These are phyloP conservation scores for Pascua guehoae DNA, from an alignment of 1,284 basidiomycete species.

Conservation along the genomic window DNA sequence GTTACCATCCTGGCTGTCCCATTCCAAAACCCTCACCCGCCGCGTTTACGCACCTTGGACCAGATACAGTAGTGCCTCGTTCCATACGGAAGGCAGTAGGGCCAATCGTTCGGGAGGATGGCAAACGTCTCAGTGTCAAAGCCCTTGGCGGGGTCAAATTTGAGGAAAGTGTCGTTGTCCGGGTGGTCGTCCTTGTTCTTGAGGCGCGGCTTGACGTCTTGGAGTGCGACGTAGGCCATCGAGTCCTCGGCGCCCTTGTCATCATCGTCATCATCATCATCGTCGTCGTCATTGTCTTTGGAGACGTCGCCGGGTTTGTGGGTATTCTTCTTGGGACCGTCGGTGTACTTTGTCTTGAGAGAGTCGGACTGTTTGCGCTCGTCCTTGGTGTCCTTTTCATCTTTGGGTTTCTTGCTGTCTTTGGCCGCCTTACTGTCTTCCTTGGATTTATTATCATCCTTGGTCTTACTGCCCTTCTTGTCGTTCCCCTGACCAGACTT, in stretches of 20 bases:
- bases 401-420: not conserved
- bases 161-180: slow-evolving; percentile 27
- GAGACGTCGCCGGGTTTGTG: slow-evolving; percentile 24
- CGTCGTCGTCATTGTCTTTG: not conserved
- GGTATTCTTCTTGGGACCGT: slow-evolving; percentile 25
- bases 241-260: not conserved
- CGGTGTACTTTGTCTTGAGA: slow-evolving; percentile 13
- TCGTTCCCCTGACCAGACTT: too few species aligned
- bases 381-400: not conserved
- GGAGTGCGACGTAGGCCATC: not conserved
- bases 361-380: too few species aligned
- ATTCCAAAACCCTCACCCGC: too few species aligned
- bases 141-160: slow-evolving; percentile 22
- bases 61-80: slow-evolving; percentile 46
- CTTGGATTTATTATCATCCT: too few species aligned
- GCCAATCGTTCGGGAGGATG: slow-evolving; percentile 48
- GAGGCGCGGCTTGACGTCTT: not conserved
- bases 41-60: slow-evolving; percentile 38
- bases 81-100: slow-evolving; percentile 45
- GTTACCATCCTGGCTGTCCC: too few species aligned
- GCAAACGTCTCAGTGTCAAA: slow-evolving; percentile 39
- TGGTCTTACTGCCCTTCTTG: too few species aligned
- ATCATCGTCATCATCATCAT: not conserved
- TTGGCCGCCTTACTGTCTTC: too few species aligned
- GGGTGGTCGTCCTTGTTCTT: slow-evolving; percentile 20